Evolutionary conservation across 2,329 filamentous ascomycete genomes (phyloP), one percentile per base, ranked within the genome.

Genomic region (Penicillium hesseltinei): DNA sequence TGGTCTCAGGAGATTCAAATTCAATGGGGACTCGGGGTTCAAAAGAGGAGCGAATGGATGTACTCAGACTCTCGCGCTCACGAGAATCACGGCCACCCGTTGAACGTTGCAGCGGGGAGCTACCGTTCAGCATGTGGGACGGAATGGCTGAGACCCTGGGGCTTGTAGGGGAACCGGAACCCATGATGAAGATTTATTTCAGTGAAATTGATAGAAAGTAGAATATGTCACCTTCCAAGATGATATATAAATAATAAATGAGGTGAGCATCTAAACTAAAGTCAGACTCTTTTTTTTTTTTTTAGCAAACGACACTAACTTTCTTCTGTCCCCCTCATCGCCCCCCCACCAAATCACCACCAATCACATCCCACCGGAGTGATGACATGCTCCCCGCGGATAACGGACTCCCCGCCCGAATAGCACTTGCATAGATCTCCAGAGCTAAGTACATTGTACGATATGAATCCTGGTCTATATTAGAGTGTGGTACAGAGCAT

Each of bases 21-120:
- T 71, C 69, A 29, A 63, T 60, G 21, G 73, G 71, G 31, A 70
- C 61, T 51, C 71, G 69, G 27, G 72, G 77, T 33, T 76, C 76
- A 70, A 84, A 84, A 15, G 84, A 86, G 7, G 80, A 80, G 63
- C 81, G 75, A 58, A 88, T 87, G 25, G 84, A 82, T 19, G 82
- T 79, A 64, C 80, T 82, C 53, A 86, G 77, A 55, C 74, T 81
- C 52, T 87, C 83, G 33, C 83, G 76, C 66, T 87, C 84, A 63
- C 80, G 77, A 43, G 76, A 77, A 67, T 81, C 84, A 56, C 81
- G 77, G 38, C 74, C 74, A 58, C 79, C 75, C 17, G 77, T 76
- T 11, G 77, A 73, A 33, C 29, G 49, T 46, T 82, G 76, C 35
- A 84, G 77, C 46, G 82, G 80, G 52, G 78, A 80, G 56, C 77